These are phyloP conservation scores for Vanrija pseudolonga DNA, from an alignment of 1,284 basidiomycete species.

Conservation along the genomic window DNA sequence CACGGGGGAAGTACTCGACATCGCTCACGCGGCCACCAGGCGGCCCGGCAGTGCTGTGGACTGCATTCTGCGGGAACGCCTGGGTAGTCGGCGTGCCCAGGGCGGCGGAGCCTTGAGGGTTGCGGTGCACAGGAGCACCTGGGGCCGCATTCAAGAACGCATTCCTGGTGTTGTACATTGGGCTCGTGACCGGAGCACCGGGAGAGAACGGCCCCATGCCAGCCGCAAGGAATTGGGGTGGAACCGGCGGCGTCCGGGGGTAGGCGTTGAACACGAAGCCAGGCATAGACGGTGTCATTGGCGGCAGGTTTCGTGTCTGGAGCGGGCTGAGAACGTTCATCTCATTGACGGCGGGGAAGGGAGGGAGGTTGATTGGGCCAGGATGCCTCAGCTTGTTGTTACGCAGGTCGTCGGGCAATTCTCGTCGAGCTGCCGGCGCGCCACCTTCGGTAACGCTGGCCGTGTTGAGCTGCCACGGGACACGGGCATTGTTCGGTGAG, in stretches of 20 bases:
- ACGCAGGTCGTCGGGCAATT: conserved; percentile 1
- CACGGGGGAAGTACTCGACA: conserved; percentile 36
- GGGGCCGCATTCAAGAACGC: conserved; percentile 50
- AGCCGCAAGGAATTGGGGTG: conserved; percentile 39
- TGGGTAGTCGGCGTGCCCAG: conserved; percentile 44
- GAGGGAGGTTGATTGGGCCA: conserved; percentile 43
- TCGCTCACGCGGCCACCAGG: conserved; percentile 14
- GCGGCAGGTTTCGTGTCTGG: conserved; percentile 43
- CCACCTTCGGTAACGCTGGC: not conserved
- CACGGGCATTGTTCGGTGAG: conserved; percentile 6
- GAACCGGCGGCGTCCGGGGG: conserved; percentile 47
- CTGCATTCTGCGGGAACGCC: conserved; percentile 32
- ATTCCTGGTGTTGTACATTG: conserved; percentile 35
- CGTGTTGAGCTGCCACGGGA: conserved; percentile 31
- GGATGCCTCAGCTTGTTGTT: conserved; percentile 25
- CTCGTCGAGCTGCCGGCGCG: no score
- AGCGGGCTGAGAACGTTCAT: conserved; percentile 40
- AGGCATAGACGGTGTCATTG: conserved; percentile 52
- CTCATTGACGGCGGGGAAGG: conserved; percentile 31
- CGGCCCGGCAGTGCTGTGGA: conserved; percentile 20
- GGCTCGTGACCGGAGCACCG: conserved; percentile 43
- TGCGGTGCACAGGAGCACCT: conserved; percentile 43
- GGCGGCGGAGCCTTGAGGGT: conserved; percentile 28
- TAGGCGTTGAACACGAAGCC: conserved; percentile 49
- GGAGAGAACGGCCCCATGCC: conserved; percentile 48